phyloP scores from a whole-genome alignment of 805 yeast genomes.

The Kodamaea jinghongensis region DNA sequence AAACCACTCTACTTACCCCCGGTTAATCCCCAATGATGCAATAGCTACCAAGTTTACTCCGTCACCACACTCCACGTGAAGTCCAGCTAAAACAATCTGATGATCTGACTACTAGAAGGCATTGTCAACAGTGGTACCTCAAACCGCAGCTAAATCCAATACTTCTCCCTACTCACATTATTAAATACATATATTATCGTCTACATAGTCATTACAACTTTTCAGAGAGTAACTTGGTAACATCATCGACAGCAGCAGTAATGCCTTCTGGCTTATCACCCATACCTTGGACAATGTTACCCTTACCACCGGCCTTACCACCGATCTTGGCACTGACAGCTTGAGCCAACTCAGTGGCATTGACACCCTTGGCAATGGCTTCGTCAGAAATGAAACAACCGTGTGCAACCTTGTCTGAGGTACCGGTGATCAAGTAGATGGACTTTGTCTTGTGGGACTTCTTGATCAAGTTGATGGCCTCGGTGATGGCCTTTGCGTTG shows the following conservation, averaged over 20 bases:
- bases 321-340: conserved; percentile 75
- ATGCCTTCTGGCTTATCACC: conserved; percentile 78
- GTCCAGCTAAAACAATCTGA: no score
- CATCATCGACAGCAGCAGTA: conserved; percentile 68
- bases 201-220: conserved; percentile 41
- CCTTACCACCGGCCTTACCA: conserved; percentile 99
- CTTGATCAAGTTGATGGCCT: conserved; percentile 82
- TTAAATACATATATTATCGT: neutral
- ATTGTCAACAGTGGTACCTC: no score
- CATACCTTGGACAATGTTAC: conserved; percentile 94
- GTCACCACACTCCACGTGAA: no score
- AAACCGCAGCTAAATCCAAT: no score
- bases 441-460: conserved; percentile 71
- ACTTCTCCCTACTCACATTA: neutral
- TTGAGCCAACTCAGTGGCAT: conserved; percentile 72
- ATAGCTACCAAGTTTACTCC: no score
- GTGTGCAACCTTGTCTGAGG: conserved; percentile 79
- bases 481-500: conserved; percentile 92
- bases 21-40: no score
- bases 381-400: conserved; percentile 84
- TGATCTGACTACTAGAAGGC: no score
- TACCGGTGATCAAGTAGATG: conserved; percentile 77
- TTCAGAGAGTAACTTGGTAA: conserved; percentile 57
- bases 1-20: no score
- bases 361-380: conserved; percentile 65